phyloP scores from a whole-genome alignment of 2,329 filamentous ascomycete species.

The Alternaria metachromatica region DNA sequence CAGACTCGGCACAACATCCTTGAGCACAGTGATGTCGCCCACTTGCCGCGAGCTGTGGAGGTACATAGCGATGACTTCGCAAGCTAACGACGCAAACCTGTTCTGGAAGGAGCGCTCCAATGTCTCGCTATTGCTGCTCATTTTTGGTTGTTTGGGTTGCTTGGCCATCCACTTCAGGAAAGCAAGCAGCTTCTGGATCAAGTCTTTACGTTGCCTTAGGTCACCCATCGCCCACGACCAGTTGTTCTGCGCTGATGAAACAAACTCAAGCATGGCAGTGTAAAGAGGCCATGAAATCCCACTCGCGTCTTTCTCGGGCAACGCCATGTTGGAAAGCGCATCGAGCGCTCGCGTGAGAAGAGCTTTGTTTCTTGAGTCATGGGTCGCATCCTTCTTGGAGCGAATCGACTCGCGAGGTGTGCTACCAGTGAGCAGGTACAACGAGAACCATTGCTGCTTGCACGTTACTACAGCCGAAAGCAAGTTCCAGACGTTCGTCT shows the following conservation, averaged over 20 bases:
- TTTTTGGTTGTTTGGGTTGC: constrained; percentile 32
- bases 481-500: constrained; percentile 80
- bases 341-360: constrained; percentile 78
- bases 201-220: constrained; percentile 73
- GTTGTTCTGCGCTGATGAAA: constrained; percentile 86
- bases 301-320: constrained; percentile 61
- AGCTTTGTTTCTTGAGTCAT: constrained; percentile 61
- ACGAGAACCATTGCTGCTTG: constrained; percentile 94
- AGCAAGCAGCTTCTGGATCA: constrained; percentile 73
- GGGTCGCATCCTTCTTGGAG: constrained; percentile 53
- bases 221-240: constrained; percentile 94
- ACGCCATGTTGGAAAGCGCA: constrained; percentile 69
- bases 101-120: constrained; percentile 50
- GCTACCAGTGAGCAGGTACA: constrained; percentile 87
- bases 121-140: constrained; percentile 28
- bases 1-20: constrained; percentile 74
- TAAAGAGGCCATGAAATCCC: constrained; percentile 57
- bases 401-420: constrained; percentile 79
- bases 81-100: constrained; percentile 76
- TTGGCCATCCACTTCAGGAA: constrained; percentile 64
- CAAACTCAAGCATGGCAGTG: constrained; percentile 82
- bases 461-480: constrained; percentile 86
- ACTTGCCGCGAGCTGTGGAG: constrained; percentile 84
- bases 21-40: constrained; percentile 71
- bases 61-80: constrained; percentile 89